Conservation (phyloP, 805 yeast species). For the Yueomyces sp. region DNA sequence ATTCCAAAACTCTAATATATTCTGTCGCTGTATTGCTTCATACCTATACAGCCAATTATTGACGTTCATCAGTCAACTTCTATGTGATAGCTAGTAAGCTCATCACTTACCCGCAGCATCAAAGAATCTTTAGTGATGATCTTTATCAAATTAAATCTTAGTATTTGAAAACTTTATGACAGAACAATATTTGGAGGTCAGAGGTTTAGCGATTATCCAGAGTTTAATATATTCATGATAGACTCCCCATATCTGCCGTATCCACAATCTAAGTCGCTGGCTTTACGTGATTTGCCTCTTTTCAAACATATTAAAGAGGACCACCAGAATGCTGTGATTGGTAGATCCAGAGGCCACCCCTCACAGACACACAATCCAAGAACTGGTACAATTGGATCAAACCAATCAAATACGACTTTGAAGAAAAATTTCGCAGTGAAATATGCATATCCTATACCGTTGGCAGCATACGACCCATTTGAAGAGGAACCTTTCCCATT, state of each 20-base stretch:
- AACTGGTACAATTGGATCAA: not conserved
- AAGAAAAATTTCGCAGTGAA: not conserved
- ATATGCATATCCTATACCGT: slow-evolving; percentile 2
- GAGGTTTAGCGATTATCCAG: too few species aligned
- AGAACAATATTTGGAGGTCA: too few species aligned
- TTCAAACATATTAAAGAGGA: slow-evolving; percentile 11
- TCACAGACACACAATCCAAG: not conserved
- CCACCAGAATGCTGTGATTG: not conserved
- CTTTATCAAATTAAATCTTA: too few species aligned
- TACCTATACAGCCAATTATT: too few species aligned
- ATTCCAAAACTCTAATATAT: too few species aligned
- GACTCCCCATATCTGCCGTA: not conserved
- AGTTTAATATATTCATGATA: too few species aligned
- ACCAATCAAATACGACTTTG: not conserved
- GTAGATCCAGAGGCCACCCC: not conserved
- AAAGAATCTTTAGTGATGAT: too few species aligned
- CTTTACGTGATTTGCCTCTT: slow-evolving; percentile 8
- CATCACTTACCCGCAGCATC: too few species aligned
- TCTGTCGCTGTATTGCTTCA: too few species aligned
- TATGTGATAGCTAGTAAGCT: too few species aligned
- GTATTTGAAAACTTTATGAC: too few species aligned
- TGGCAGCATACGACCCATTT: slow-evolving; percentile 15
- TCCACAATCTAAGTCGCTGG: not conserved
- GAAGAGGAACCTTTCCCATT: slow-evolving; percentile 10
- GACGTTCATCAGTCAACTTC: too few species aligned